Base-by-base conservation (phyloP, 176 grass and related monocot species). In the Canna indica region DNA sequence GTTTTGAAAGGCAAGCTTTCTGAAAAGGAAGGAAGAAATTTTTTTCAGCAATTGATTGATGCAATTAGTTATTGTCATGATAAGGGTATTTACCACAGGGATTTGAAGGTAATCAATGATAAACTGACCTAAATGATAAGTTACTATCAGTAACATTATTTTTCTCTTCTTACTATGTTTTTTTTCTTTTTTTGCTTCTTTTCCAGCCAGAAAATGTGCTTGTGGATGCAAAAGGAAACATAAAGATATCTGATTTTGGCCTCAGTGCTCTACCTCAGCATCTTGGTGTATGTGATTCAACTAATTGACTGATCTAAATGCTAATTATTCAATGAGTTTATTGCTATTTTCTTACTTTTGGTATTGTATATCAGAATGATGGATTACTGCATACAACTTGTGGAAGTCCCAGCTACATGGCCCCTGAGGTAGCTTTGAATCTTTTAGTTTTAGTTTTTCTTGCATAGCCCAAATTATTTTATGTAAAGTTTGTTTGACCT, bases 211-310 rank as follows among this genome's bases (percentile, higher is more conserved):
- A 96, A 56, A 96, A 96, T 11, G 81, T 96, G 62, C 92, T 96
- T 68, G 71, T 91, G 28, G 83, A 96, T 79, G 75, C 73, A 3
- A 84, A 80, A 39, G 88, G 88, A 39, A 91, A 85, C 26, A 81
- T 96, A 80, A 96, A 96, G 80, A 82, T 96, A 14, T 96, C 91
- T 36, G 91, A 96, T 80, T 96, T 96, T 44, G 91, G 91, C 9
- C 91, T 96, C 29, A 96, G 91, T 58, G 91, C 91, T 73, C 73
- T 91, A 69, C 88, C 91, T 0, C 85, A 91, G 66, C 91, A 95
- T 73, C 72, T 90, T 0, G 85, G 87, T 82, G 87, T 95, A 88
- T 42, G 79, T 28, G 24, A 45, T 30, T 70, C 32, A 4, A 61
- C 1, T 67, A 13, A 15, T 25, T 34, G 5, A 3, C 1, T 0